phyloP scores from a whole-genome alignment of 2,329 filamentous ascomycete species.

The Scedosporium boydii region DNA sequence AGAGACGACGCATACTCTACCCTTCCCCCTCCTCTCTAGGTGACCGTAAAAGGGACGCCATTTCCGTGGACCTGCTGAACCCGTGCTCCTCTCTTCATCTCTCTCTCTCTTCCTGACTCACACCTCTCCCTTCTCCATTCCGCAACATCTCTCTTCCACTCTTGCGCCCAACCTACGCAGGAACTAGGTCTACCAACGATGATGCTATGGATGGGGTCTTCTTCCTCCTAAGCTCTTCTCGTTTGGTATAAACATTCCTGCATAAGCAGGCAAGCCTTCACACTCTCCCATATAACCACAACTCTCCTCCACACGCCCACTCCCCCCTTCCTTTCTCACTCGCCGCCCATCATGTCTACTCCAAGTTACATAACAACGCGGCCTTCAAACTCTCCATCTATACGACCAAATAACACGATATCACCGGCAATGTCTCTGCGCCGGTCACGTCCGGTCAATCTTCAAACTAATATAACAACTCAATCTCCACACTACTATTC shows the following conservation, averaged over 20 bases:
- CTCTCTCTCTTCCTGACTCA: background rate
- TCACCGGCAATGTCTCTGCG: slow-evolving; percentile 16
- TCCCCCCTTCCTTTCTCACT: slow-evolving; percentile 4
- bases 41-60: background rate
- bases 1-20: background rate
- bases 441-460: slow-evolving; percentile 34
- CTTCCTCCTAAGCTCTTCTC: background rate
- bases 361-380: background rate
- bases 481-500: slow-evolving; percentile 21
- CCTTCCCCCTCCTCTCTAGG: background rate
- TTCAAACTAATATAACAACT: slow-evolving; percentile 35
- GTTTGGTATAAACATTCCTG: background rate
- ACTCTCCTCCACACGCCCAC: background rate
- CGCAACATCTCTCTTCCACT: background rate
- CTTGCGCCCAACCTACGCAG: background rate
- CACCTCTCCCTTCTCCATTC: background rate
- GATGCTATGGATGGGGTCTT: background rate
- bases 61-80: background rate
- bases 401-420: background rate
- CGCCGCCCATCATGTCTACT: slow-evolving; percentile 10
- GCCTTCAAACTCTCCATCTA: background rate
- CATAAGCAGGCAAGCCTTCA: background rate
- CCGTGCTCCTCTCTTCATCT: background rate
- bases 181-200: background rate
- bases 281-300: background rate